Percentiles rank a stretch among this genome's conserved stretches.
Conservation (phyloP, 371 early-diverging fungal genomes). For the Mucor velutinosus region DNA sequence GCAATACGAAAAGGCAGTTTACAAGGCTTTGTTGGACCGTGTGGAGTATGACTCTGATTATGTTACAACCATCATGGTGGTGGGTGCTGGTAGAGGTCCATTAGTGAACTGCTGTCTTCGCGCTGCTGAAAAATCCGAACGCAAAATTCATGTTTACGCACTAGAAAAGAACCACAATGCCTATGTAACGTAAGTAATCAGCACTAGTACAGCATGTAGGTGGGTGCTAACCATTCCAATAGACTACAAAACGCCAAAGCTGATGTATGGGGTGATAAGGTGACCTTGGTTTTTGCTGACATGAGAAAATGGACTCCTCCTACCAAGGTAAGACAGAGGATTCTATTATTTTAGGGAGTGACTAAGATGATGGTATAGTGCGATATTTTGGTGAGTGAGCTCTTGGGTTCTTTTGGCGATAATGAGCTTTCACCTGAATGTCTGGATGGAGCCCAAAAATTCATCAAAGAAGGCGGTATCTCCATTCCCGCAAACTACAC, state of each 20-base stretch:
- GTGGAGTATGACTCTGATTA: slow-evolving; percentile 44
- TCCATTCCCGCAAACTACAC: slow-evolving; percentile 88
- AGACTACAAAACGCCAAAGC: slow-evolving; percentile 80
- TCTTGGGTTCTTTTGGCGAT: slow-evolving; percentile 95
- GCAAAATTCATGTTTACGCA: slow-evolving; percentile 75
- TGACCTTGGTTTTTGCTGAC: slow-evolving; percentile 83
- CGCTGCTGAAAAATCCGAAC: slow-evolving; percentile 71
- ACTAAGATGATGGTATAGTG: slow-evolving; percentile 39
- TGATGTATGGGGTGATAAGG: slow-evolving; percentile 78
- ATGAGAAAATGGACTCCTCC: slow-evolving; percentile 89
- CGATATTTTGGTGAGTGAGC: slow-evolving; percentile 90
- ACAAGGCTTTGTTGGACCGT: slow-evolving; percentile 63
- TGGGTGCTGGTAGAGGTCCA: slow-evolving; percentile 80
- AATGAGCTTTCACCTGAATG: slow-evolving; percentile 98
- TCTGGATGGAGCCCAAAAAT: slow-evolving; percentile 87
- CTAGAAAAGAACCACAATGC: slow-evolving; percentile 97
- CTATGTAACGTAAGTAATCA: slow-evolving; percentile 72
- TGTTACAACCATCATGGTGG: slow-evolving; percentile 83
- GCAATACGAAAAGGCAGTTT: slow-evolving; percentile 77
- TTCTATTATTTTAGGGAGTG: not conserved
- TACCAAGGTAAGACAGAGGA: slow-evolving; percentile 50
- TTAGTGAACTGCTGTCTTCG: slow-evolving; percentile 82
- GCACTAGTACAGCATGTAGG: not conserved
- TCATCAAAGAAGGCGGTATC: slow-evolving; percentile 84
- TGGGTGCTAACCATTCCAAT: not conserved